phyloP scores from a whole-genome alignment of 1,284 basidiomycete genomes.

The Dichomitus squalens region DNA sequence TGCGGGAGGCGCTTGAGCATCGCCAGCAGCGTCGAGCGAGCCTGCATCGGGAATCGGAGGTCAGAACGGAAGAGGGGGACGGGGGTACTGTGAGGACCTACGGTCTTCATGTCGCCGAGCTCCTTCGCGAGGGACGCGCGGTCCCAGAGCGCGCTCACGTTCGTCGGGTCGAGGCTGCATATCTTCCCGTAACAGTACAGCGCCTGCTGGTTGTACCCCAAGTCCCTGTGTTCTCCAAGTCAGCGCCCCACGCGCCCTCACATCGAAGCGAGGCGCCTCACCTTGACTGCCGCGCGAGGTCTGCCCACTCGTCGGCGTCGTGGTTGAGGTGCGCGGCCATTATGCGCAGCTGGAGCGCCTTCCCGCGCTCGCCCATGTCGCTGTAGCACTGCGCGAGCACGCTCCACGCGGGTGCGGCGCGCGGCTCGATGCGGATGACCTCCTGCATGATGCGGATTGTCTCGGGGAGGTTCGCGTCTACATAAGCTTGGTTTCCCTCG shows the following conservation, averaged over 20 bases:
- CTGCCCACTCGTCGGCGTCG: constrained; percentile 87
- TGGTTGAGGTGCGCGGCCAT: constrained; percentile 89
- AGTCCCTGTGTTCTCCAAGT: constrained; percentile 45
- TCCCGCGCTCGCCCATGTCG: constrained; percentile 68
- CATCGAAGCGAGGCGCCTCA: constrained; percentile 34
- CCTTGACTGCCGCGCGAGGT: constrained; percentile 77
- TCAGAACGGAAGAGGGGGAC: background rate
- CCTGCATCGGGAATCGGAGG: constrained; percentile 42
- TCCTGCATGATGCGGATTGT: constrained; percentile 86
- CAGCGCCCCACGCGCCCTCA: background rate
- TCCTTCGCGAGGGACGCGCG: constrained; percentile 83
- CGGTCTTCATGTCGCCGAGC: constrained; percentile 69
- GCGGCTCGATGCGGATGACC: constrained; percentile 92
- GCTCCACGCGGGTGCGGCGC: constrained; percentile 83
- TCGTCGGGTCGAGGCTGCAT: constrained; percentile 76
- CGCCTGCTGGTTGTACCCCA: constrained; percentile 81
- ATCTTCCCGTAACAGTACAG: constrained; percentile 92
- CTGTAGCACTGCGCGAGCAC: constrained; percentile 83
- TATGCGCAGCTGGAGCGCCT: constrained; percentile 83
- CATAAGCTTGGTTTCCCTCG: constrained; percentile 87
- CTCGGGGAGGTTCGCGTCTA: constrained; percentile 67
- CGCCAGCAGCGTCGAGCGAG: constrained; percentile 74
- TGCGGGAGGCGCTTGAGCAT: constrained; percentile 81
- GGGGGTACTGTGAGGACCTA: constrained; percentile 32
- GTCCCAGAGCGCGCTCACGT: constrained; percentile 90